Conservation (phyloP, 371 early-diverging fungal genomes). For the Mortierella sp. region DNA sequence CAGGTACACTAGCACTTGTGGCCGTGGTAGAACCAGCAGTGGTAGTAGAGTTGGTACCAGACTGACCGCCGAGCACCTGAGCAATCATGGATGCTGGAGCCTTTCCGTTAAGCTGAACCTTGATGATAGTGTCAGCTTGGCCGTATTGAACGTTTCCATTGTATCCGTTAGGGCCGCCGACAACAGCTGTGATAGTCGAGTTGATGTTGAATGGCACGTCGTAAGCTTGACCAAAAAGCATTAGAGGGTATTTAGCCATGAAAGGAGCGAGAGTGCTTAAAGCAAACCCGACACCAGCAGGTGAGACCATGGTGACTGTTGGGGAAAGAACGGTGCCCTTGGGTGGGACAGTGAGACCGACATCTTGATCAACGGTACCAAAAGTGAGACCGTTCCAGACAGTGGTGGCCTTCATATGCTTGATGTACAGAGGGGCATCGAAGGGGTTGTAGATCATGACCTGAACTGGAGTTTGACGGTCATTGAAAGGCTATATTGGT, state of each 20-base stretch:
- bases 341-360: slow-evolving; percentile 42
- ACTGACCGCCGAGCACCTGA: too few relatives aligned
- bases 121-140: slow-evolving; percentile 29
- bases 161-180: slow-evolving; percentile 43
- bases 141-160: slow-evolving; percentile 37
- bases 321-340: slow-evolving; percentile 35
- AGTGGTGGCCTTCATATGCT: slow-evolving; percentile 41
- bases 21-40: not conserved
- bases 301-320: slow-evolving; percentile 38
- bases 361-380: slow-evolving; percentile 38
- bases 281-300: slow-evolving; percentile 33
- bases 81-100: slow-evolving; percentile 1
- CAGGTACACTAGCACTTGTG: not conserved
- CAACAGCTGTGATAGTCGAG: slow-evolving; percentile 41
- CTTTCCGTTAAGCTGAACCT: slow-evolving; percentile 27
- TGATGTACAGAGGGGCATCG: slow-evolving; percentile 58
- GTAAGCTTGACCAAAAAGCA: not conserved
- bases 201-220: slow-evolving; percentile 32
- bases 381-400: slow-evolving; percentile 31
- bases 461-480: slow-evolving; percentile 49
- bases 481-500: slow-evolving; percentile 2
- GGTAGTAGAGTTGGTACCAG: slow-evolving; percentile 5
- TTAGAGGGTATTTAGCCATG: slow-evolving; percentile 31
- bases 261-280: slow-evolving; percentile 21
- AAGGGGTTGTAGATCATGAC: slow-evolving; percentile 65